phyloP scores from a whole-genome alignment of 31 red algal species.

The Odonthalia washingtoniensis region DNA sequence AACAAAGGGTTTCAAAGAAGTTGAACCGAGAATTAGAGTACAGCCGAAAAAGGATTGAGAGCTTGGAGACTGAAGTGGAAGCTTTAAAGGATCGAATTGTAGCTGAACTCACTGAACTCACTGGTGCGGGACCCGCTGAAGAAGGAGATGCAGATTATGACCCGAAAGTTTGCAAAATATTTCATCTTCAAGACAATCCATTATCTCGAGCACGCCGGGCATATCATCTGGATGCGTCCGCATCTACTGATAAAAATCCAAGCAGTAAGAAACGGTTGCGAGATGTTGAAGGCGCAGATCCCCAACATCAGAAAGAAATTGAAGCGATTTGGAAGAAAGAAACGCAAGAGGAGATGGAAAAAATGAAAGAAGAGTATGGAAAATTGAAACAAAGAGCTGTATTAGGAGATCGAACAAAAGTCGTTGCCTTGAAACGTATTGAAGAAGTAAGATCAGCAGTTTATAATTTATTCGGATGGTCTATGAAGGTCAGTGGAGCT shows the following conservation, averaged over 20 bases:
- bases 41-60: neutral
- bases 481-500: conserved; percentile 75
- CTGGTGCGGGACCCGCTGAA: conserved; percentile 8
- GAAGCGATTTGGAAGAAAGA: neutral
- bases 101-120: conserved; percentile 3
- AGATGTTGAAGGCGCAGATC: conserved; percentile 3
- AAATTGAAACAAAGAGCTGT: conserved; percentile 54
- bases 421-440: conserved; percentile 86
- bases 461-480: conserved; percentile 91
- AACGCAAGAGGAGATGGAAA: conserved; percentile 20
- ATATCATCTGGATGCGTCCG: neutral
- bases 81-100: neutral
- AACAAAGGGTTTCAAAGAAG: neutral
- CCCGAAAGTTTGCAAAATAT: conserved; percentile 31
- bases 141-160: conserved; percentile 51
- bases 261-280: conserved; percentile 26
- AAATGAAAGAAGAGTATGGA: conserved; percentile 51
- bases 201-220: conserved; percentile 24
- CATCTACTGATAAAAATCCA: neutral
- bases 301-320: neutral
- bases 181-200: conserved; percentile 53
- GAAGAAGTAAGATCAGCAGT: conserved; percentile 78
- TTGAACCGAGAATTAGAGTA: neutral
- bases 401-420: conserved; percentile 56
- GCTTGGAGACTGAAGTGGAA: neutral